Evolutionary conservation across 345 rosid species (phyloP), one percentile per base, ranked within the genome.

Genomic region (Abelmoschus esculentus): DNA sequence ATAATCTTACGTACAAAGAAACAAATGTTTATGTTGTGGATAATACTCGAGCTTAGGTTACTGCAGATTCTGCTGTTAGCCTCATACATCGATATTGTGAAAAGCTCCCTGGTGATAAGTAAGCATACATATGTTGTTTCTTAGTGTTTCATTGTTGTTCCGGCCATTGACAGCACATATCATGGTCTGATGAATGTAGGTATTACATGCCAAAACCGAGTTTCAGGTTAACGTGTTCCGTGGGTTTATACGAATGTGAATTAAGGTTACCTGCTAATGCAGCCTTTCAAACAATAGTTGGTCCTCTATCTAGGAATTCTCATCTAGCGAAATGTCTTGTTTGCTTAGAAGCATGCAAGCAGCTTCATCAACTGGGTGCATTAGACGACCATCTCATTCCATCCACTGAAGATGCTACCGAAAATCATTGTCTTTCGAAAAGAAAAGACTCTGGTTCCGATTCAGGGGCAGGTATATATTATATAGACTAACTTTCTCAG

Each of bases 331-430:
- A 81, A 83, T 87, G 87, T 79, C 85, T 76, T 18, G 90, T 75
- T 46, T 87, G 96, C 84, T 73, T 86, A 75, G 92, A 87, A 77
- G 92, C 91, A 59, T 86, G 84, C 73, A 86, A 86, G 84, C 86
- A 81, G 79, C 86, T 91, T 55, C 89, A 83, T 55, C 85, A 79
- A 72, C 50, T 75, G 76, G 89, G 88, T 58, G 84, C 80, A 56
- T 76, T 87, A 72, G 81, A 86, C 26, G 80, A 89, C 70, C 83
- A 80, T 78, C 85, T 90, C 66, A 60, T 78, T 63, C 88, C 82
- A 15, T 66, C 63, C 60, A 58, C 54, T 10, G 79, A 85, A 66
- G 79, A 70, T 17, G 70, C 80, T 73, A 66, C 74, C 34, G 81
- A 72, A 42, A 79, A 68, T 38, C 69, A 61, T 66, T 55, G 53